Conservation (phyloP, 129 eudicot species). For the Daucus carota region DNA sequence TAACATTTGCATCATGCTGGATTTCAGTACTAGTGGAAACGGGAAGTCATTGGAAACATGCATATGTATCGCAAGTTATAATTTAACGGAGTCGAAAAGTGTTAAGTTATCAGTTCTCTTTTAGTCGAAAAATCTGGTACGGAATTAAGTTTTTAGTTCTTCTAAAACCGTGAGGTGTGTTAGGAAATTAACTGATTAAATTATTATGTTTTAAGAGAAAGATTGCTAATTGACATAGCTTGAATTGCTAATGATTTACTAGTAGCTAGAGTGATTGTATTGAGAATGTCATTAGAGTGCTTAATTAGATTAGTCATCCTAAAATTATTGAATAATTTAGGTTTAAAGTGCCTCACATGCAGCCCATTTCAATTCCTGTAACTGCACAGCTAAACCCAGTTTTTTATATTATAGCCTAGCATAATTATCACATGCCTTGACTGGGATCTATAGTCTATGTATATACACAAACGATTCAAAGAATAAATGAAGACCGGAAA, state of each 20-base stretch:
- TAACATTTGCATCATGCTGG: background rate
- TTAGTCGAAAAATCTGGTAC: too few relatives aligned
- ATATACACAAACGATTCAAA: background rate
- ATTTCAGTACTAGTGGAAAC: constrained; percentile 2
- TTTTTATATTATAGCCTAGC: background rate
- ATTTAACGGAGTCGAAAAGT: background rate
- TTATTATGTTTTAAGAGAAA: too few relatives aligned
- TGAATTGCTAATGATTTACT: too few relatives aligned
- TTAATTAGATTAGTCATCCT: background rate
- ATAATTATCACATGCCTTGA: background rate
- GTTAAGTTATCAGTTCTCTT: too few relatives aligned
- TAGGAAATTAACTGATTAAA: too few relatives aligned
- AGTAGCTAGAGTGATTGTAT: too few relatives aligned
- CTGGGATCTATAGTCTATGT: background rate
- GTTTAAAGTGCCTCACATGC: background rate
- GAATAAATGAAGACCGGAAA: background rate
- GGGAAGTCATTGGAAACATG: background rate
- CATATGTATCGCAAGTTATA: background rate
- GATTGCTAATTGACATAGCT: background rate
- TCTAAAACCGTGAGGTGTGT: too few relatives aligned
- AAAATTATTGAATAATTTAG: background rate
- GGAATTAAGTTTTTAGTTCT: too few relatives aligned
- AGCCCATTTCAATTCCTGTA: background rate
- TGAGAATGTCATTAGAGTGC: background rate
- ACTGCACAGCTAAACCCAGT: background rate